A percentile compares a stretch with the other conserved stretches of the same genome.
Evolutionary conservation across 179 eudicot species (phyloP).

Genomic region (Actinidia polygama): DNA sequence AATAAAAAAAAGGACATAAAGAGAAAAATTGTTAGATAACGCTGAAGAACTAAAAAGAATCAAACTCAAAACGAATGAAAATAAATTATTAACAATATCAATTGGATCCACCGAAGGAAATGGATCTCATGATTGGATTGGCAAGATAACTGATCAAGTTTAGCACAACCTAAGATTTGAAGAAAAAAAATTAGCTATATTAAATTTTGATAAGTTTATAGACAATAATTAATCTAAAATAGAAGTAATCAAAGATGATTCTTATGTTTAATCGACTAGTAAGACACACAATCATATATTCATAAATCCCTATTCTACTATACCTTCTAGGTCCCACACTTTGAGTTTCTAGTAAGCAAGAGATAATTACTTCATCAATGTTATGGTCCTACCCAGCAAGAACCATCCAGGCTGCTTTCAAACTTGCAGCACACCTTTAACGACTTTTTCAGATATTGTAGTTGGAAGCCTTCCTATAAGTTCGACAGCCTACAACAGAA

Average conservation of each 20-base stretch:
- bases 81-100: too few species aligned
- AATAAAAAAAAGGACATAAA: too few species aligned
- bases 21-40: too few species aligned
- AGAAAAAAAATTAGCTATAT: conserved; percentile 4
- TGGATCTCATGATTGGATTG: conserved; percentile 98
- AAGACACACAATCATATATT: not conserved
- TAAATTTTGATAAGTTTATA: not conserved
- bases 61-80: too few species aligned
- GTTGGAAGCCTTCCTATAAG: conserved; percentile 97
- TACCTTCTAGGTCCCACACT: not conserved
- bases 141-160: conserved; percentile 87
- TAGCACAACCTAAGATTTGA: conserved; percentile 70
- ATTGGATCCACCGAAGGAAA: conserved; percentile 70
- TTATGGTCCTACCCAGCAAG: conserved; percentile 97
- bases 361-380: conserved; percentile 78
- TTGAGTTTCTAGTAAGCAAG: conserved; percentile 1
- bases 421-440: conserved; percentile 92
- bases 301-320: not conserved
- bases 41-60: too few species aligned
- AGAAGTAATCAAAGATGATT: not conserved
- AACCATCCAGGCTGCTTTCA: conserved; percentile 93
- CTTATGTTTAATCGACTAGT: not conserved
- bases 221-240: not conserved
- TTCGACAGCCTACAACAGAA: conserved; percentile 80
- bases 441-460: conserved; percentile 95